A percentile compares a stretch with the other conserved stretches of the same genome.
These are phyloP conservation scores for Pisolithus sp. DNA, from an alignment of 768 basidiomycete species.

Conservation along the genomic window DNA sequence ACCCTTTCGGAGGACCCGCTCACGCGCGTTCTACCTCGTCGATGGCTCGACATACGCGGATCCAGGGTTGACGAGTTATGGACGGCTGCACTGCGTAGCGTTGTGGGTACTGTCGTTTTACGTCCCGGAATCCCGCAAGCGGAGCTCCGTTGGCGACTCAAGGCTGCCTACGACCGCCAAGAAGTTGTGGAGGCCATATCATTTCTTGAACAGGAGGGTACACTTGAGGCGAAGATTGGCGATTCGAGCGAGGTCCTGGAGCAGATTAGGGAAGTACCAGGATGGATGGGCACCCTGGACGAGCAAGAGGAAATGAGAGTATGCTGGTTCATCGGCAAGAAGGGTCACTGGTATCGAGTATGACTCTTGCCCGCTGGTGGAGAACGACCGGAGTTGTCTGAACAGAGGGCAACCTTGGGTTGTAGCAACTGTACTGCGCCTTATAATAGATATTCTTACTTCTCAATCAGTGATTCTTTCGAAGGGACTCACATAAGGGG, in stretches of 20 bases:
- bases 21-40: constrained; percentile 54
- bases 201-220: constrained; percentile 48
- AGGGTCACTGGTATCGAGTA: constrained; percentile 62
- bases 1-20: constrained; percentile 38
- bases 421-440: no score
- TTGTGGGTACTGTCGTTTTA: constrained; percentile 59
- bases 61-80: constrained; percentile 53
- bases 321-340: constrained; percentile 53
- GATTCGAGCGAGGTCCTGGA: neutral
- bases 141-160: constrained; percentile 67
- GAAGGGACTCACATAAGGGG: no score
- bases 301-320: constrained; percentile 45
- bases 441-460: no score
- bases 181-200: constrained; percentile 61
- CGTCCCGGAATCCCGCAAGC: constrained; percentile 68
- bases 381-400: no score
- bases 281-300: constrained; percentile 34
- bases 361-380: constrained; percentile 14
- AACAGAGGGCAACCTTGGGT: no score
- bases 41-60: constrained; percentile 76
- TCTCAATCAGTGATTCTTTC: no score
- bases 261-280: constrained; percentile 11
- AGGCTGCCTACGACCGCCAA: constrained; percentile 67
- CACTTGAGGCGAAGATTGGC: constrained; percentile 31
- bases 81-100: constrained; percentile 65